These are phyloP conservation scores for Wickerhamomyces bisporus DNA, from an alignment of 805 yeast genomes.

Conservation along the genomic window DNA sequence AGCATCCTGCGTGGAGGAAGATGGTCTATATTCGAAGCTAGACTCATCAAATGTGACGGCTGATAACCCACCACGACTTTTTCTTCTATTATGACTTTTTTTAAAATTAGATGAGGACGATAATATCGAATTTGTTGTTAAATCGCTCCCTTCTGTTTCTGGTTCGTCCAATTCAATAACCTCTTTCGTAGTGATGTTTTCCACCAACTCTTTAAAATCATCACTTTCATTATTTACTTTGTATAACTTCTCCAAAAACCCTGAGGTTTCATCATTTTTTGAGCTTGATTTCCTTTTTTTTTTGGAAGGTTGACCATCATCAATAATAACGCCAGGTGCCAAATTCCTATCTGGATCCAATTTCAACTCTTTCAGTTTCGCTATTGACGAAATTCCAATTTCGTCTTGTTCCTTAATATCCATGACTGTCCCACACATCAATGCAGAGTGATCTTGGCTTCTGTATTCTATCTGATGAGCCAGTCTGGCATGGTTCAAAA, in stretches of 20 bases:
- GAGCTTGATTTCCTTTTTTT: constrained; percentile 9
- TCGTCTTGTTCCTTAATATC: constrained; percentile 54
- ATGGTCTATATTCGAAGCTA: not conserved
- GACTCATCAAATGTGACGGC: constrained; percentile 20
- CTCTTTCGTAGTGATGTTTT: constrained; percentile 19
- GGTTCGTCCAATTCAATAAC: constrained; percentile 13
- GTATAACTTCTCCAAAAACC: constrained; percentile 15
- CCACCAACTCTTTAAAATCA: constrained; percentile 17
- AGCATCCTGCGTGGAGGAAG: not conserved
- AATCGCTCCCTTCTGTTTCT: not conserved
- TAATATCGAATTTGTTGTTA: too few species aligned
- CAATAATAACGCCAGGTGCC: constrained; percentile 17
- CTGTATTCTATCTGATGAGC: constrained; percentile 69
- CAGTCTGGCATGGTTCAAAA: constrained; percentile 68
- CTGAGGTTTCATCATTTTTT: constrained; percentile 1
- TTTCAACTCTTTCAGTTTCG: constrained; percentile 29
- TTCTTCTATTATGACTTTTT: constrained; percentile 22
- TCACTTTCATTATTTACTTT: constrained; percentile 3
- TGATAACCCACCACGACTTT: constrained; percentile 23
- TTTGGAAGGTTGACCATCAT: constrained; percentile 14
- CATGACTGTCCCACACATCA: constrained; percentile 54
- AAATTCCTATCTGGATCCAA: constrained; percentile 40
- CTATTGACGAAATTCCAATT: constrained; percentile 38
- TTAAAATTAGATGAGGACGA: constrained; percentile 3
- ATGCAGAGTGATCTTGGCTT: constrained; percentile 71